Evolutionary conservation across 441 rosid genomes (phyloP).

Genomic region (Pelargonium australe): DNA sequence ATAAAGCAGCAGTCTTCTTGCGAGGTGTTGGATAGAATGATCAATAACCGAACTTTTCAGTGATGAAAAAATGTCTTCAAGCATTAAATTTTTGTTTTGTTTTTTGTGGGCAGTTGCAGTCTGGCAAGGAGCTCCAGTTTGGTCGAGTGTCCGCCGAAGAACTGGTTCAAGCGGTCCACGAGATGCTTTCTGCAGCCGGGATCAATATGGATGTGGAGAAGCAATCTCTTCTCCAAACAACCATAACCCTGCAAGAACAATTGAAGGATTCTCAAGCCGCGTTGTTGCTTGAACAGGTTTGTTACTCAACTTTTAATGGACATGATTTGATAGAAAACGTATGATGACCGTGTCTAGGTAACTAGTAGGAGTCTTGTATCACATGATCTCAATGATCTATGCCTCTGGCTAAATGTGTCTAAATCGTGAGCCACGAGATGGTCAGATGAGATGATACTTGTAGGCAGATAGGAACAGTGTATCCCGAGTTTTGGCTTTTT

Average conservation of each 20-base stretch:
- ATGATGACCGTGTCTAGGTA: no score
- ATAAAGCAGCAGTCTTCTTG: not conserved
- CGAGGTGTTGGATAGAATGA: not conserved
- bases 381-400: no score
- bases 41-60: not conserved
- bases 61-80: not conserved
- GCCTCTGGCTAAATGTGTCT: no score
- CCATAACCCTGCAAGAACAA: slow-evolving; percentile 69
- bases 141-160: slow-evolving; percentile 84
- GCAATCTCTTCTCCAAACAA: slow-evolving; percentile 68
- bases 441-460: no score
- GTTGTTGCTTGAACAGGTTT: slow-evolving; percentile 82
- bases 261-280: slow-evolving; percentile 74
- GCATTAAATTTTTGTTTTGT: slow-evolving; percentile 17
- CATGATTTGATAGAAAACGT: not conserved
- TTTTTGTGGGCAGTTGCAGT: slow-evolving; percentile 33
- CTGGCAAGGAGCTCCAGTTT: slow-evolving; percentile 46
- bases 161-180: slow-evolving; percentile 82
- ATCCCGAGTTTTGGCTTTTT: no score
- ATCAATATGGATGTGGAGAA: slow-evolving; percentile 75
- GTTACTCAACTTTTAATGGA: slow-evolving; percentile 13
- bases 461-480: no score
- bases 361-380: no score
- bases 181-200: slow-evolving; percentile 96
- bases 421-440: no score